Percentiles rank a stretch among this genome's conserved stretches.
Conservation (phyloP, 164 flowering plant species). For the Malania oleifera region DNA sequence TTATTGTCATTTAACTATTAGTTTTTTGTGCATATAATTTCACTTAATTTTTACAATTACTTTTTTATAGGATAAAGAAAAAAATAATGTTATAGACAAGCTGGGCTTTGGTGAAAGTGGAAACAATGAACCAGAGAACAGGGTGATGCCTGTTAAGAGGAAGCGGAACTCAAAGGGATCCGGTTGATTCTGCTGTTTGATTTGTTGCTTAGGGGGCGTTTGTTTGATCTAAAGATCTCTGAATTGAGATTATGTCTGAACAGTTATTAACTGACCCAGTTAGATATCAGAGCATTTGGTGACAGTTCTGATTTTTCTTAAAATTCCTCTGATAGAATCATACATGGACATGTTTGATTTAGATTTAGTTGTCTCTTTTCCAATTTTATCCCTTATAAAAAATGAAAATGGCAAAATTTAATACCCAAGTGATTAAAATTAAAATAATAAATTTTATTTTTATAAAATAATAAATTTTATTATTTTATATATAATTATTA, state of each 20-base stretch:
- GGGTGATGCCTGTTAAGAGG: slow-evolving; percentile 29
- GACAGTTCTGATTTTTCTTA: too few relatives aligned
- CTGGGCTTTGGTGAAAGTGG: slow-evolving; percentile 20
- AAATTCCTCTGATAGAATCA: too few relatives aligned
- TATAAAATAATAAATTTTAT: too few relatives aligned
- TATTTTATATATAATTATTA: too few relatives aligned
- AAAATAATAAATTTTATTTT: too few relatives aligned
- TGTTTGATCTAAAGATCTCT: too few relatives aligned
- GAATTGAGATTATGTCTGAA: neutral
- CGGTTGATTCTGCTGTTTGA: slow-evolving; percentile 14
- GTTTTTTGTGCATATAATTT: neutral
- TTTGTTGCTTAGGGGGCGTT: neutral
- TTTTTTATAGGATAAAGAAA: slow-evolving; percentile 40
- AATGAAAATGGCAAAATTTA: too few relatives aligned
- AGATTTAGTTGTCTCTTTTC: too few relatives aligned
- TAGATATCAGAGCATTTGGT: slow-evolving; percentile 3
- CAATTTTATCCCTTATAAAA: too few relatives aligned
- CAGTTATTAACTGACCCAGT: neutral
- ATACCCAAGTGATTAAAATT: too few relatives aligned
- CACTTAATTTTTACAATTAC: neutral
- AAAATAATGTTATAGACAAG: slow-evolving; percentile 21
- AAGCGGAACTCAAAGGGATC: slow-evolving; percentile 33
- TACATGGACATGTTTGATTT: too few relatives aligned
- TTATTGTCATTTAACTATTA: neutral
- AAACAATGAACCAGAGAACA: slow-evolving; percentile 16